Evolutionary conservation across 2,329 filamentous ascomycete genomes (phyloP), one percentile per base, ranked within the genome.

Genomic region (Aspergillus pseudonomiae): DNA sequence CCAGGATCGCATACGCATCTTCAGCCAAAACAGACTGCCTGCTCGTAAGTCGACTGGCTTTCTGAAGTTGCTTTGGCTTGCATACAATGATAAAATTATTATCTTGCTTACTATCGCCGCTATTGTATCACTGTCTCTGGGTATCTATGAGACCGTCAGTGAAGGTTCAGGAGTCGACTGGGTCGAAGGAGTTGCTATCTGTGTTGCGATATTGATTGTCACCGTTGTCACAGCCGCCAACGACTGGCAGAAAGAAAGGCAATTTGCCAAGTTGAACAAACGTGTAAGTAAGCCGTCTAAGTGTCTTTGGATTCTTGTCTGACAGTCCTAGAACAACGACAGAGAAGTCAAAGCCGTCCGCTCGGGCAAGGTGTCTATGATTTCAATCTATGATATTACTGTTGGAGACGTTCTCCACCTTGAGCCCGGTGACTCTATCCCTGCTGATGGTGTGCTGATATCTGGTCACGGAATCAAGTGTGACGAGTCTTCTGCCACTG

Each of bases 41-140:
- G 83, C 86, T 50, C 87, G 88, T 72, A 89, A 90, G 74, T 80
- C 84, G 2, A 88, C 86, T 32, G 83, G 86, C 2, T 82, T 91
- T 46, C 81, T 86, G 69, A 81, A 79, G 63, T 73, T 91, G 9
- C 82, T 88, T 63, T 92, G 89, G 89, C 85, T 85, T 65, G 88
- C 89, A 3, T 91, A 90, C 75, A 90, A 91, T 68, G 90, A 92
- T 76, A 90, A 90, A 67, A 88, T 92, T 41, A 84, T 93, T 45
- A 89, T 92, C 45, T 78, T 92, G 6, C 79, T 92, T 63, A 90
- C 89, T 0, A 82, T 87, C 41, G 90, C 90, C 11, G 90, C 90
- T 1, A 80, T 88, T 12, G 83, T 92, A 12, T 92, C 89, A 0
- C 77, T 92, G 9, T 88, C 87, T 10, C 80, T 93, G 12, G 90